Conservation (phyloP, 495 filamentous ascomycete genomes). For the Aspergillus avenaceus region DNA sequence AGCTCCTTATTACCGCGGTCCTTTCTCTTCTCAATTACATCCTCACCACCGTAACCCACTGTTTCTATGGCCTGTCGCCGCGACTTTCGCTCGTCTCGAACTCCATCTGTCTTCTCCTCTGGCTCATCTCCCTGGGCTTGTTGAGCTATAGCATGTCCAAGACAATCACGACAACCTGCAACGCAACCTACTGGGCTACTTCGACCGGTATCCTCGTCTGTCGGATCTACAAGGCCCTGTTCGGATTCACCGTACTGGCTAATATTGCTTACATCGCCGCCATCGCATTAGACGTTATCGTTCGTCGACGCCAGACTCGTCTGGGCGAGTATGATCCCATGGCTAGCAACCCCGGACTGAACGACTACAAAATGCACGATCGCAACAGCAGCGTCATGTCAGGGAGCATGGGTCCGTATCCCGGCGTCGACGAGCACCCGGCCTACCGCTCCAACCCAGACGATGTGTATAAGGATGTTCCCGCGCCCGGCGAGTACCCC, state of each 20-base stretch:
- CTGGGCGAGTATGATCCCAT: slow-evolving; percentile 47
- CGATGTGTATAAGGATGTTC: slow-evolving; percentile 7
- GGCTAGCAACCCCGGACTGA: slow-evolving; percentile 17
- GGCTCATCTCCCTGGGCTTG: slow-evolving; percentile 53
- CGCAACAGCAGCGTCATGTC: slow-evolving; percentile 21
- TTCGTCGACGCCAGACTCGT: slow-evolving; percentile 35
- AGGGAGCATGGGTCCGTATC: slow-evolving; percentile 8
- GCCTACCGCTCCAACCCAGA: slow-evolving; percentile 4
- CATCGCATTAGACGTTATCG: slow-evolving; percentile 49
- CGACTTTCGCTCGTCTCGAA: slow-evolving; percentile 52
- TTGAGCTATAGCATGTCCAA: slow-evolving; percentile 53
- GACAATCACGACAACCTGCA: slow-evolving; percentile 57
- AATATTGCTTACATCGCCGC: slow-evolving; percentile 41
- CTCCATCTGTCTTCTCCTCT: slow-evolving; percentile 47
- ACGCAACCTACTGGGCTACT: slow-evolving; percentile 49
- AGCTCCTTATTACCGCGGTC: slow-evolving; percentile 55
- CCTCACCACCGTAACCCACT: slow-evolving; percentile 53
- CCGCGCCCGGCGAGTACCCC: slow-evolving; percentile 2
- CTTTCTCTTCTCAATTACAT: slow-evolving; percentile 50
- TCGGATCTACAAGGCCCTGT: slow-evolving; percentile 62
- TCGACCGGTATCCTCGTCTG: slow-evolving; percentile 58
- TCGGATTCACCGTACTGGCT: slow-evolving; percentile 55
- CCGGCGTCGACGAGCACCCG: slow-evolving; percentile 7
- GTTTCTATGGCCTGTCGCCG: slow-evolving; percentile 52
- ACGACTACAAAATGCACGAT: slow-evolving; percentile 33